Evolutionary conservation across 257 asterid species (phyloP), one percentile per base, ranked within the genome.

Genomic region (Nicotiana knightiana): DNA sequence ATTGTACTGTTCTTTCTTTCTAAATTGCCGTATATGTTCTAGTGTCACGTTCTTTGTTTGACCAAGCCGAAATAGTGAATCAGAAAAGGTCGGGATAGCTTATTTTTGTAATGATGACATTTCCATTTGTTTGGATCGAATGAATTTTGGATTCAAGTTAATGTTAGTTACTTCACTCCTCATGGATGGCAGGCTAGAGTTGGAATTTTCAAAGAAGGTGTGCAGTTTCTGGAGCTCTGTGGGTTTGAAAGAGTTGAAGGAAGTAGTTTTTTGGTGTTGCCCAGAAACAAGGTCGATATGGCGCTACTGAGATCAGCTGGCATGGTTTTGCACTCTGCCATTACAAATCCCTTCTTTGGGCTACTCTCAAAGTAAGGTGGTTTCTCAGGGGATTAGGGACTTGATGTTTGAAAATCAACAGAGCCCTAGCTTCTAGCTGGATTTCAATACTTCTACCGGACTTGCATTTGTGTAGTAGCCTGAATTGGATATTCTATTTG

Each of bases 341-440:
- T 88, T 81, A 87, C 88, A 17, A 94, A 91, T 83, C 97, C 96
- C 78, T 92, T 81, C 89, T 94, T 92, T 53, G 98, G 98, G 39
- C 92, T 92, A 33, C 73, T 90, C 0, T 88, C 93, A 32, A 84
- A 58, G 82, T 90, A 82, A 83, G 63, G 79, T 71, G 79, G 39
- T 24, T 48, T 71, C 61, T 35, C 39, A 21, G 7, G 21, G 21
- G 39, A 46, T 12, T 71, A 46, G 61, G 48, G 59, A 30, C 78
- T 39, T 70, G 58, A 70, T 39, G 77, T 28, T 10, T 39, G 78
- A 24, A 57, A 71, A 15, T 71, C 37, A 71, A 71, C 59, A 12
- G 12, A 43, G 3, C 37, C 1, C 59, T 12, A 46, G 26, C 78
- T 21, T 70, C 12, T n/a, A 43, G 77, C 43, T 70, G 77, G 26